phyloP scores from a whole-genome alignment of 495 filamentous ascomycete genomes.

The Xylaria bambusicola region DNA sequence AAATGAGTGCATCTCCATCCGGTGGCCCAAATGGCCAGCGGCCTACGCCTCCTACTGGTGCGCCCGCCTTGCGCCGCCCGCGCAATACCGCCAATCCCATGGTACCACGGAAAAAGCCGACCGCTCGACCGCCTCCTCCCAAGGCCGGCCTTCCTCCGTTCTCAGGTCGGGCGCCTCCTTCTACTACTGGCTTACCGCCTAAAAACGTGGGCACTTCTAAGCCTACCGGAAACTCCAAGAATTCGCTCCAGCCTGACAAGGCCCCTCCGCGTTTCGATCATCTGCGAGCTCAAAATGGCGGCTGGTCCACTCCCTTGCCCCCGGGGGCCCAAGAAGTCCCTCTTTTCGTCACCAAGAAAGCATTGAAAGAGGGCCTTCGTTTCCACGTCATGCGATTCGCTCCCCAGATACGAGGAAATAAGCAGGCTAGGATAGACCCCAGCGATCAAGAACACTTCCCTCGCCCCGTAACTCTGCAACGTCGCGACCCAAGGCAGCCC shows the following conservation, averaged over 20 bases:
- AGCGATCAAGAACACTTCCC: constrained; percentile 79
- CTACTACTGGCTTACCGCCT: constrained; percentile 21
- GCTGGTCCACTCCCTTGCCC: constrained; percentile 61
- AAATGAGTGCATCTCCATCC: constrained; percentile 63
- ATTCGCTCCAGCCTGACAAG: constrained; percentile 10
- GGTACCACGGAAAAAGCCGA: constrained; percentile 62
- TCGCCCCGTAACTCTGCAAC: constrained; percentile 82
- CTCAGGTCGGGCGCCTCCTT: constrained; percentile 32
- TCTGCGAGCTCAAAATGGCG: constrained; percentile 51
- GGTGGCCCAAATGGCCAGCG: constrained; percentile 43
- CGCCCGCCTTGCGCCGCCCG: constrained; percentile 45
- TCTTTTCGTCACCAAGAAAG: constrained; percentile 76
- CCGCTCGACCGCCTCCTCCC: constrained; percentile 30
- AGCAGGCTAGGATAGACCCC: constrained; percentile 62
- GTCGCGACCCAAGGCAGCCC: constrained; percentile 80
- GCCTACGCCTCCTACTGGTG: constrained; percentile 38
- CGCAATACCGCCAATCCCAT: constrained; percentile 64
- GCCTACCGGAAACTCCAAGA: constrained; percentile 9
- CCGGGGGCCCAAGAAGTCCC: constrained; percentile 64
- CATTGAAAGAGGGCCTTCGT: constrained; percentile 75
- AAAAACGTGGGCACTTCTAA: constrained; percentile 14
- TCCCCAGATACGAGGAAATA: constrained; percentile 28
- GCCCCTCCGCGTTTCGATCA: constrained; percentile 27
- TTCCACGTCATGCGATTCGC: constrained; percentile 81
- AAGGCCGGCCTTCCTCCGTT: too few relatives aligned